A percentile compares a stretch with the other conserved stretches of the same genome.
Evolutionary conservation across 2,329 filamentous ascomycete species (phyloP).

Genomic region (Proliferodiscus dingleyae): DNA sequence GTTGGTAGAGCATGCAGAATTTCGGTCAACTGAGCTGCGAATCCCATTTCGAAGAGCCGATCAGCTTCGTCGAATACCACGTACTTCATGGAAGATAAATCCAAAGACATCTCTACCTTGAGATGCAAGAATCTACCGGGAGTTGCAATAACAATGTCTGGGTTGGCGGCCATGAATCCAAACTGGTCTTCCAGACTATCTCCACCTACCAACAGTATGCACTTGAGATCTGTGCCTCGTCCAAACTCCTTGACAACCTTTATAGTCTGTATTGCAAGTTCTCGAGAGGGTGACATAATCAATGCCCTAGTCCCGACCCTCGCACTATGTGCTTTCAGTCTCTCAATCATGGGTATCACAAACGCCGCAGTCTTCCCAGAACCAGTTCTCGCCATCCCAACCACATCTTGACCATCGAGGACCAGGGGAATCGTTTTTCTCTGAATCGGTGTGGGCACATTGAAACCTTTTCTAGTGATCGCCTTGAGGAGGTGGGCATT

Average conservation of each 20-base stretch:
- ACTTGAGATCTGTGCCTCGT: constrained; percentile 83
- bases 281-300: constrained; percentile 86
- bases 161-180: constrained; percentile 84
- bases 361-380: constrained; percentile 98
- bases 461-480: constrained; percentile 90
- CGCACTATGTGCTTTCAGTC: constrained; percentile 79
- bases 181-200: constrained; percentile 97
- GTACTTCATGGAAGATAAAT: constrained; percentile 86
- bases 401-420: constrained; percentile 87
- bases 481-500: constrained; percentile 82
- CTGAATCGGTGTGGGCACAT: constrained; percentile 94
- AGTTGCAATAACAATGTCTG: constrained; percentile 95
- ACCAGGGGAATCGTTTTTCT: constrained; percentile 92
- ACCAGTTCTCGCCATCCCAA: constrained; percentile 97
- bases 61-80: constrained; percentile 98
- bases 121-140: constrained; percentile 94
- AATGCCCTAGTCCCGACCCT: constrained; percentile 82
- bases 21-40: constrained; percentile 86
- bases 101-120: constrained; percentile 92
- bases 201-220: constrained; percentile 87
- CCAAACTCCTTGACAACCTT: constrained; percentile 96
- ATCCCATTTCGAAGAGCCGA: constrained; percentile 97
- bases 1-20: constrained; percentile 84
- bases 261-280: constrained; percentile 88
- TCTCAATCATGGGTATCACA: constrained; percentile 97